Evolutionary conservation across 345 rosid genomes (phyloP), one percentile per base, ranked within the genome.

Genomic region (Clausena lansium): DNA sequence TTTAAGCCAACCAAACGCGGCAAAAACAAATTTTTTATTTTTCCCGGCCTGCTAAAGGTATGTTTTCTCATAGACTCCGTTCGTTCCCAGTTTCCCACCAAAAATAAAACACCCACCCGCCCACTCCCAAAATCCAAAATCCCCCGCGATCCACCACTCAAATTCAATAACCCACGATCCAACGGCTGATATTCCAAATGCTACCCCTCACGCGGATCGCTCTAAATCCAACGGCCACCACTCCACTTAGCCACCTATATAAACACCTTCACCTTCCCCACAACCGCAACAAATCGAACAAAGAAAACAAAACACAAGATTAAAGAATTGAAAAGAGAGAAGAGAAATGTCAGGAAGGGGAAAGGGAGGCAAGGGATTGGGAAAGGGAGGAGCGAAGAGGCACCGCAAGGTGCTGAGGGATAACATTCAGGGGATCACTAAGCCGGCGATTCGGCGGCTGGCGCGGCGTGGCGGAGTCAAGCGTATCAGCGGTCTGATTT

Each of bases 361-460:
- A 30, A 84, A 84, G 60, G 86, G 84, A 50, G 86, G 84, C 14
- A 77, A 81, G 75, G 84, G 84, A 9, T 63, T 84, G 58, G 86
- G 86, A 38, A 84, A 84, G 78, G 86, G 86, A 63, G 86, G 86
- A 11, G 86, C 86, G 5, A 84, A 84, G 77, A 72, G 82, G 64
- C 86, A 81, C 20, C 67, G 82, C 2, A 84, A 84, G 76, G 86
- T 84, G 2, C 73, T 84, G 13, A 67, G 86, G 7, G 86, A 84
- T 67, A 84, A 84, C 66, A 84, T 84, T 24, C 86, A 81, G 82
- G 84, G 86, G 10, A 76, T 76, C 63, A 76, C 78, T 6, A 76
- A 76, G 72, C 78, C 78, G 5, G 78, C 78, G 1, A 84, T 81
- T 69, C 27, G 84, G 3, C 83, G 84, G 7, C 75, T 84, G 11